These are phyloP conservation scores for Mucuna pruriens DNA, from an alignment of 306 rosid species.

Conservation along the genomic window DNA sequence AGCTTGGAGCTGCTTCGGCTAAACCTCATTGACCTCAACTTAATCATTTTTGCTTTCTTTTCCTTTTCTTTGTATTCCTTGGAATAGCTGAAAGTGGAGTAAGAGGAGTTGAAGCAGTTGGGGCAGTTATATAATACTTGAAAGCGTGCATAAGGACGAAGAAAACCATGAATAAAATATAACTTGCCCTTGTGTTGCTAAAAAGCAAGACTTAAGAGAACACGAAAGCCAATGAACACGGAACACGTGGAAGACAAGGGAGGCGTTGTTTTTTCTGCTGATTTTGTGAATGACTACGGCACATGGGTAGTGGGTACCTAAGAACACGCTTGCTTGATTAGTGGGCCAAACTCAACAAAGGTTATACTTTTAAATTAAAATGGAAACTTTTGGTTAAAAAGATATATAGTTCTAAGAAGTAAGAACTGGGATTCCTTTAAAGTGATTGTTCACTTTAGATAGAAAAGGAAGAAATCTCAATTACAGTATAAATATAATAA, in stretches of 20 bases:
- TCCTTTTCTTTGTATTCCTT: not conserved
- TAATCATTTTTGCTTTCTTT: constrained; percentile 55
- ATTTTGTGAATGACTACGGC: constrained; percentile 52
- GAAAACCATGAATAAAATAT: constrained; percentile 33
- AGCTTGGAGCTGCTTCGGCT: constrained; percentile 67
- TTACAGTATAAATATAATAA: not conserved
- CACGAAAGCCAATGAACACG: constrained; percentile 31
- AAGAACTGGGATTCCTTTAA: not conserved
- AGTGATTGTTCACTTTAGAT: not conserved
- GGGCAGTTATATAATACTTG: constrained; percentile 49
- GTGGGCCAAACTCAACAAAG: constrained; percentile 52
- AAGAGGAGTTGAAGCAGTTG: constrained; percentile 22
- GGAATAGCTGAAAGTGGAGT: constrained; percentile 2
- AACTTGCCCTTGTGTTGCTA: constrained; percentile 38
- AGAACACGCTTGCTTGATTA: constrained; percentile 61
- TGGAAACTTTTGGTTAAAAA: not conserved
- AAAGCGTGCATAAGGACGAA: constrained; percentile 35
- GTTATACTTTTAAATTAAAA: constrained; percentile 36
- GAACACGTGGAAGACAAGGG: constrained; percentile 39
- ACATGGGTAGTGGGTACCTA: constrained; percentile 80
- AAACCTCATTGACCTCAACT: constrained; percentile 74
- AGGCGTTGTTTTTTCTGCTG: constrained; percentile 37
- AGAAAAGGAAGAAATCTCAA: not conserved
- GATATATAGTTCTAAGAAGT: not conserved
- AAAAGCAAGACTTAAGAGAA: constrained; percentile 27